These are phyloP conservation scores for Jamesozyma spencerorum DNA, from an alignment of 805 yeast species.

Conservation along the genomic window DNA sequence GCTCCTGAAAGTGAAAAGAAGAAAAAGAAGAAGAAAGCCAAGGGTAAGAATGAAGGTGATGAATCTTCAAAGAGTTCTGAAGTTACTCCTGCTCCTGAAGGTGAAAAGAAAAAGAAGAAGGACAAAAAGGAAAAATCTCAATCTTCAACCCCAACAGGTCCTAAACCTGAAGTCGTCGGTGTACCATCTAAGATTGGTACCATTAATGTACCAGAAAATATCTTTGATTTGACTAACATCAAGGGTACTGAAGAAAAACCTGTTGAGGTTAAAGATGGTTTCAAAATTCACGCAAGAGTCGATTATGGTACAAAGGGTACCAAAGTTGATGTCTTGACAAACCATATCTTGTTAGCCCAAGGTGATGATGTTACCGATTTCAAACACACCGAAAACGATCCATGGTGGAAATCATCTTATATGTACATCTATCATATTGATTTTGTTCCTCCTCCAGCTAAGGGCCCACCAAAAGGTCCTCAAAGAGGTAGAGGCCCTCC, in stretches of 20 bases:
- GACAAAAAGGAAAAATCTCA: not conserved
- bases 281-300: slow-evolving; percentile 9
- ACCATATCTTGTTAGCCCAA: slow-evolving; percentile 10
- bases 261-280: slow-evolving; percentile 3
- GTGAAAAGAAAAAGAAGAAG: slow-evolving; percentile 4
- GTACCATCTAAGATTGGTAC: not conserved
- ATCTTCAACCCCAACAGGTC: too few species aligned
- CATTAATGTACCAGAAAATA: slow-evolving; percentile 2
- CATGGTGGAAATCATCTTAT: slow-evolving; percentile 18
- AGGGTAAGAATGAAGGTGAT: too few species aligned
- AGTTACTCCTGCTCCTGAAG: not conserved
- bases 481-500: slow-evolving; percentile 4
- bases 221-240: slow-evolving; percentile 10
- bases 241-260: slow-evolving; percentile 3
- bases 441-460: slow-evolving; percentile 5
- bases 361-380: slow-evolving; percentile 12
- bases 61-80: not conserved
- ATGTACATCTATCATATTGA: slow-evolving; percentile 16
- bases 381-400: slow-evolving; percentile 3
- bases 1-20: slow-evolving; percentile 1
- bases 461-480: not conserved
- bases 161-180: too few species aligned
- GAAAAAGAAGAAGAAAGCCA: slow-evolving; percentile 5
- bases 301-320: slow-evolving; percentile 22
- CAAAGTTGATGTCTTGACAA: slow-evolving; percentile 17